Base-by-base conservation (phyloP, 805 yeast species). In the Cyberlindnera xishuangbannaensis region DNA sequence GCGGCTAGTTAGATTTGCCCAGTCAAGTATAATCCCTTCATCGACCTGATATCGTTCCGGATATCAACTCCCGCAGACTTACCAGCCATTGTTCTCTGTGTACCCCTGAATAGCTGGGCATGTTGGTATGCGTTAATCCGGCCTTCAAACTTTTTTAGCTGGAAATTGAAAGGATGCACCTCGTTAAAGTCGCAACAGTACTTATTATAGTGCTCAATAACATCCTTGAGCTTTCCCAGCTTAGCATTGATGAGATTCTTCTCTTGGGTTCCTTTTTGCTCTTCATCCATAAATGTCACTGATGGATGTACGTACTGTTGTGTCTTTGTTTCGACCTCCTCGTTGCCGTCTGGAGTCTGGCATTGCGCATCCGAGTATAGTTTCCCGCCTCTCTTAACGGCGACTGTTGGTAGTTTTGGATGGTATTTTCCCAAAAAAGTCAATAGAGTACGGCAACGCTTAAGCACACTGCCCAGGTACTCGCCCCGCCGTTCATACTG, bases 11-110 rank as follows among this genome's bases (percentile, higher is more conserved):
- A 55, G 9, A 56, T 51, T 37, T 51, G 58, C 13, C 69, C 67
- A 36, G 58, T 60, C 28, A 64, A 45, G 38, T 53, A 57, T 58
- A 65, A 58, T 14, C 69, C 69, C 43, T 64, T 64, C 18, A 63
- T 55, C n/a, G 55, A 54, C 26, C 69, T 53, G 9, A 63, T 52
- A 1, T 51, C 49, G 6, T 47, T 42, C 12, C 45, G 53, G 9
- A 61, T 45, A 8, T 49, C 51, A 6, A 43, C 40, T 8, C 43
- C 37, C 3, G 45, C 27, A 25, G 50, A 31, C 15, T 38, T 18
- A 21, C 42, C 45, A 21, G 45, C 31, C 52, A 33, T 32, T 28
- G 48, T 19, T 47, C 60, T 23, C 28, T 46, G 36, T 34, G 28
- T 11, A 13, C 34, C 27, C 47, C 40, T 47, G 45, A 50, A 44